These are phyloP conservation scores for Cercospora sojina DNA, from an alignment of 2,329 filamentous ascomycete genomes.

Conservation along the genomic window DNA sequence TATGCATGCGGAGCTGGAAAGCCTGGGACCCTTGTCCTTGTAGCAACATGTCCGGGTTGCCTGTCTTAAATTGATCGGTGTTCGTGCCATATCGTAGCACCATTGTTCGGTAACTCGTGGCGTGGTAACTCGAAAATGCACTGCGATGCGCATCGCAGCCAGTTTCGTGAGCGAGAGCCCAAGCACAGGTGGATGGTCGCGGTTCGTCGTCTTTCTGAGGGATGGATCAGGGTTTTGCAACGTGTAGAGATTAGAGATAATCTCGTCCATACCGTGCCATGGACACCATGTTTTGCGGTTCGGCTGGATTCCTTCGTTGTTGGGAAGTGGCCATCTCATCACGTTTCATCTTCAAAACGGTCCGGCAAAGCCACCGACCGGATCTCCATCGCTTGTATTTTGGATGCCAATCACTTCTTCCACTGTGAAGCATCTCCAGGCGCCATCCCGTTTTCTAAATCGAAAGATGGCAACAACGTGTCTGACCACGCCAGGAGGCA, in stretches of 20 bases:
- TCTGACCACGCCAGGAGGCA: slow-evolving; percentile 5
- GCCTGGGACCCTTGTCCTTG: background rate
- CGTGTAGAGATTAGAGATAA: background rate
- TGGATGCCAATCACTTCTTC: slow-evolving; percentile 15
- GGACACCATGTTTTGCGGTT: background rate
- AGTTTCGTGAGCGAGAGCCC: background rate
- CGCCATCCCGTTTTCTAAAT: slow-evolving; percentile 9
- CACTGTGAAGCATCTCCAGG: slow-evolving; percentile 13
- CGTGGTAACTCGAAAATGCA: background rate
- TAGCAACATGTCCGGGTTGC: background rate
- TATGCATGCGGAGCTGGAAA: background rate
- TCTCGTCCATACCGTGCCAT: background rate
- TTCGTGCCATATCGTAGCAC: background rate
- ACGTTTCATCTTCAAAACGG: background rate
- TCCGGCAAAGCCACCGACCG: background rate
- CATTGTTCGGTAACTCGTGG: background rate
- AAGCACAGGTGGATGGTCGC: background rate
- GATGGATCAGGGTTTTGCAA: background rate
- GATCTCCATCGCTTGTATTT: slow-evolving; percentile 6
- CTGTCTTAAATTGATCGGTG: background rate
- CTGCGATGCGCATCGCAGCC: background rate
- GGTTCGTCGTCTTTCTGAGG: background rate
- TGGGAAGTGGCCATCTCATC: background rate
- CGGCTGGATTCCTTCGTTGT: background rate
- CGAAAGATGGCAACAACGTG: slow-evolving; percentile 13